Evolutionary conservation across 2,329 filamentous ascomycete species (phyloP), one percentile per base, ranked within the genome.

Genomic region (Diaporthe aspalathi): DNA sequence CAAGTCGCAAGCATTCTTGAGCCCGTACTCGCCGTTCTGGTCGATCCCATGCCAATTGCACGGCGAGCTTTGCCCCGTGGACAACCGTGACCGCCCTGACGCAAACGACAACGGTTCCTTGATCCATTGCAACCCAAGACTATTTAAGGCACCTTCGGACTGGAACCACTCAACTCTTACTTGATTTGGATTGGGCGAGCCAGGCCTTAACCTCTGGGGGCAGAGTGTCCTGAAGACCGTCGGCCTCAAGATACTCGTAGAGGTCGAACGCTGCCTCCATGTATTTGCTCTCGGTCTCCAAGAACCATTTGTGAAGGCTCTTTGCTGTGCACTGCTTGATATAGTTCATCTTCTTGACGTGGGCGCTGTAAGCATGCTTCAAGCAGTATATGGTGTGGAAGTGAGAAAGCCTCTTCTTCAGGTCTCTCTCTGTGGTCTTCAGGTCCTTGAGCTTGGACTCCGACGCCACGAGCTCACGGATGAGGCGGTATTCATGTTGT

Each of bases 401-500:
- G 35, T 65, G 43, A 20, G 43, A 49, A 7, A 65, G 43, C 11
- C 60, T 50, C 27, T 22, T 65, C 29, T 49, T 65, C 27, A 65
- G 45, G 20, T 65, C 27, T 9, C 12, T 32, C n/a, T 50, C 60
- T 8, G 43, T 65, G 43, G 29, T 50, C 43, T 50, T 50, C 20
- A 65, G 27, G 16, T 14, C 20, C n/a, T 65, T 50, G 43, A 65
- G 60, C 43, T 65, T 32, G 27, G 60, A n/a, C 12, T 65, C 60
- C 12, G 60, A 65, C 0, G 29, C 20, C n/a, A 65, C 60, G 3
- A 65, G 60, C 60, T 65, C 60, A 49, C n/a, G 20, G 4, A 65
- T 65, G n/a, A 65, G 60, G 43, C 12, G 43, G 43, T 65, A 43
- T 27, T 65, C 60, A 29, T 65, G 60, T 20, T 65, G 27, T 8